phyloP scores from a whole-genome alignment of 2,329 filamentous ascomycete genomes.

The Dactylellina cionopaga region DNA sequence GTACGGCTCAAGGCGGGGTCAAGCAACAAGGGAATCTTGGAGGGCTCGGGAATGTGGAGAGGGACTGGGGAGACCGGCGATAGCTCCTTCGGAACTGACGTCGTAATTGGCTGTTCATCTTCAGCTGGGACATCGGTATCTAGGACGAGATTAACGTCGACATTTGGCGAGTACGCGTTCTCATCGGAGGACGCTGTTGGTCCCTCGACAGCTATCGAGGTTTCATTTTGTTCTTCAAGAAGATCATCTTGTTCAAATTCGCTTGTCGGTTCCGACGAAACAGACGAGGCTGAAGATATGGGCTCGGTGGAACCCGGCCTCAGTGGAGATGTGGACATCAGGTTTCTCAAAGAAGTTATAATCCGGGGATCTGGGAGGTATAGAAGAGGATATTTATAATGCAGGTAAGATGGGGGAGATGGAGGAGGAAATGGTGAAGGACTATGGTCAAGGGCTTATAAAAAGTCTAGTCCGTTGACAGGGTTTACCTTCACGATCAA shows the following conservation, averaged over 20 bases:
- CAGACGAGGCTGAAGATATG: slow-evolving; percentile 40
- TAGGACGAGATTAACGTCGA: slow-evolving; percentile 29
- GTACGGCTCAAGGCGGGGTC: slow-evolving; percentile 70
- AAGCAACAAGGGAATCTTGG: slow-evolving; percentile 76
- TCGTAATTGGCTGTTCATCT: slow-evolving; percentile 42
- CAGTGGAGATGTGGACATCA: slow-evolving; percentile 47
- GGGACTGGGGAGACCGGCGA: slow-evolving; percentile 76
- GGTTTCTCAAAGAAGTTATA: slow-evolving; percentile 32
- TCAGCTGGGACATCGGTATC: slow-evolving; percentile 29
- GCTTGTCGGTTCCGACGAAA: slow-evolving; percentile 15
- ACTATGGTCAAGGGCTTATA: slow-evolving; percentile 2
- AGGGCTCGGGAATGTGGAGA: slow-evolving; percentile 73
- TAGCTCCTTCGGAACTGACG: slow-evolving; percentile 53
- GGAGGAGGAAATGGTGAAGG: neutral
- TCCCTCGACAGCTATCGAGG: neutral
- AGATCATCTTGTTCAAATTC: slow-evolving; percentile 28
- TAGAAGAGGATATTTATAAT: neutral
- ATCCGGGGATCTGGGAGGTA: slow-evolving; percentile 3
- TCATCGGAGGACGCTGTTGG: slow-evolving; percentile 12
- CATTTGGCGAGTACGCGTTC: slow-evolving; percentile 28
- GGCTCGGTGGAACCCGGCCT: slow-evolving; percentile 47
- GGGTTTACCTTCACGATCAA: slow-evolving; percentile 41
- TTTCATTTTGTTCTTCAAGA: slow-evolving; percentile 20
- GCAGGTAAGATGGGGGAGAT: neutral
- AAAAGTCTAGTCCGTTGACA: slow-evolving; percentile 9